Conservation (phyloP, 495 filamentous ascomycete species). For the Cercophora samala region DNA sequence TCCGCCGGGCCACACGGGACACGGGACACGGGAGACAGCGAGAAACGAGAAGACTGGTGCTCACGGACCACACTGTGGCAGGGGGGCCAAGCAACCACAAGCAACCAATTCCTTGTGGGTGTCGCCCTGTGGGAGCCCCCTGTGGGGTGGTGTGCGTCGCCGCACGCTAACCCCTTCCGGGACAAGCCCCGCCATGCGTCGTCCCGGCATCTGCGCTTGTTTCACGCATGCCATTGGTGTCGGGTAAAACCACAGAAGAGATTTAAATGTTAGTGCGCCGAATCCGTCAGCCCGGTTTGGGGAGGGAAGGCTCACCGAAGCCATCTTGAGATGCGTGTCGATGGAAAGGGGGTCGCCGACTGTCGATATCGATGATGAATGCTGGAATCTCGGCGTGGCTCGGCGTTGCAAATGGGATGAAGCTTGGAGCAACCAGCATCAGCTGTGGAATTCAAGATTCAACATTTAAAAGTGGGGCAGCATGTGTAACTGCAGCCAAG, state of each 20-base stretch:
- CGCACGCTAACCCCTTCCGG: conserved; percentile 12
- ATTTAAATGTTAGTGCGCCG: conserved; percentile 30
- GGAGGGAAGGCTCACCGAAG: background rate
- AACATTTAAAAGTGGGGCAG: background rate
- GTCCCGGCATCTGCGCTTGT: conserved; percentile 6
- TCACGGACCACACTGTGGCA: background rate
- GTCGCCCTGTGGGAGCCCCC: too few species aligned
- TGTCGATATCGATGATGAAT: background rate
- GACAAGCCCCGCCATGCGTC: background rate
- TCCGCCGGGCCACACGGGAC: conserved; percentile 1
- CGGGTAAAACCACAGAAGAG: conserved; percentile 14
- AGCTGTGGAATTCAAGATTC: background rate
- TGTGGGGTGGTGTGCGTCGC: conserved; percentile 8
- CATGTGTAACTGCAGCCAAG: background rate
- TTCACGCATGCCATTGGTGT: conserved; percentile 17
- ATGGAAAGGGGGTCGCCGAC: background rate
- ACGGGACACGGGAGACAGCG: too few species aligned
- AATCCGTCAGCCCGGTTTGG: background rate
- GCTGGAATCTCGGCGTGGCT: background rate
- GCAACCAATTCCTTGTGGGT: background rate
- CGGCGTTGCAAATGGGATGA: background rate
- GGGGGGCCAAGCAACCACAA: background rate
- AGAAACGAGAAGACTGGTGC: background rate
- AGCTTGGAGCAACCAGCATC: background rate
- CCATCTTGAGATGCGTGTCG: background rate